Evolutionary conservation across 129 eudicot species (phyloP).

Genomic region (Smallanthus sonchifolius): DNA sequence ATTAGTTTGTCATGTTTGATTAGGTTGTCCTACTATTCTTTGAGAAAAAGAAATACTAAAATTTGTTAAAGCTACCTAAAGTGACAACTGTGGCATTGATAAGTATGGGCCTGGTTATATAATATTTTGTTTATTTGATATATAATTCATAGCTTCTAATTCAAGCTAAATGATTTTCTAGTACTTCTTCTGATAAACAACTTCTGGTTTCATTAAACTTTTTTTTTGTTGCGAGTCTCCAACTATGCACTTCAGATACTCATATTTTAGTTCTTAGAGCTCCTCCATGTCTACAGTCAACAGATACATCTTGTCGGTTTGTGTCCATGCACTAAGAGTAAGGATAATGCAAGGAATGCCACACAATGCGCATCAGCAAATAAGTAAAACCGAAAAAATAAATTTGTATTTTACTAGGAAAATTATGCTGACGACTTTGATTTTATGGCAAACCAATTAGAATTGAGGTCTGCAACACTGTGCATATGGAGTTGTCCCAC

Average conservation of each 20-base stretch:
- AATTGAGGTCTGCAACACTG: not conserved
- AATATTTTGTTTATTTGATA: not conserved
- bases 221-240: not conserved
- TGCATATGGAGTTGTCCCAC: not conserved
- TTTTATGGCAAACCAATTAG: not conserved
- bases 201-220: not conserved
- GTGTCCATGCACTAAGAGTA: not conserved
- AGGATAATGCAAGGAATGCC: not conserved
- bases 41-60: not conserved
- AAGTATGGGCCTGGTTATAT: not conserved
- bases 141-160: not conserved
- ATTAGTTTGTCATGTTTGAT: too few relatives aligned
- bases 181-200: not conserved
- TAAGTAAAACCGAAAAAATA: too few relatives aligned
- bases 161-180: not conserved
- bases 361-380: not conserved
- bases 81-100: not conserved
- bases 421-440: not conserved
- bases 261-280: not conserved
- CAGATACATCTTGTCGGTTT: not conserved
- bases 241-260: not conserved
- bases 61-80: not conserved
- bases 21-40: not conserved
- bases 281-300: not conserved
- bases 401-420: not conserved